A percentile compares a stretch with the other conserved stretches of the same genome.
Evolutionary conservation across 495 filamentous ascomycete genomes (phyloP).

Genomic region (Xylaria curta): DNA sequence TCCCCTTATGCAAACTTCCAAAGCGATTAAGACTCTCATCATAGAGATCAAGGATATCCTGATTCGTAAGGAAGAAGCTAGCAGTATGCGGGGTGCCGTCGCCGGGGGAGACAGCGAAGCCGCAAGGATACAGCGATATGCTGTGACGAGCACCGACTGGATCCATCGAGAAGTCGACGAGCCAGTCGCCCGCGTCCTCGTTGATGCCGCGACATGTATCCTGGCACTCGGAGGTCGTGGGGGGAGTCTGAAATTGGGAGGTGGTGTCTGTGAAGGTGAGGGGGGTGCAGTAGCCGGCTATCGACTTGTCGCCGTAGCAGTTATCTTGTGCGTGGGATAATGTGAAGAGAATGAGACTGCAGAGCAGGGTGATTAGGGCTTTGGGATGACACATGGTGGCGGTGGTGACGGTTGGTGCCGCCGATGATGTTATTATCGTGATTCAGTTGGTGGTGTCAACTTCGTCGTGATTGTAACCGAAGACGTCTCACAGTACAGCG

Average conservation of each 20-base stretch:
- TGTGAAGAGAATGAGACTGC: slow-evolving; percentile 21
- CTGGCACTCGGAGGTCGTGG: slow-evolving; percentile 27
- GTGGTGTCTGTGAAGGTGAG: slow-evolving; percentile 35
- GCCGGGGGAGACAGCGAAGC: slow-evolving; percentile 30
- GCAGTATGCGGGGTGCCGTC: slow-evolving; percentile 19
- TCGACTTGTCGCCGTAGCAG: slow-evolving; percentile 30
- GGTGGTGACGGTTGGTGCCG: not conserved
- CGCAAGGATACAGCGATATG: slow-evolving; percentile 17
- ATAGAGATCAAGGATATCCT: slow-evolving; percentile 35
- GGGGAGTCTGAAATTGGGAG: not conserved
- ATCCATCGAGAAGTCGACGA: slow-evolving; percentile 31
- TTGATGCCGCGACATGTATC: slow-evolving; percentile 30
- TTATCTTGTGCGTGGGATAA: slow-evolving; percentile 10
- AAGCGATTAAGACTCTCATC: slow-evolving; percentile 29
- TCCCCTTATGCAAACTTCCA: slow-evolving; percentile 25
- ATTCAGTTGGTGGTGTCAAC: not conserved
- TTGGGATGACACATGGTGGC: not conserved
- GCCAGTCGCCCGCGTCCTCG: slow-evolving; percentile 32
- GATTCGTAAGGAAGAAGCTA: slow-evolving; percentile 29
- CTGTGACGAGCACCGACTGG: slow-evolving; percentile 29
- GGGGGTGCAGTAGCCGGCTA: slow-evolving; percentile 31
- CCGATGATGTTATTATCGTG: not conserved
- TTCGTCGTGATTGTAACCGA: not conserved
- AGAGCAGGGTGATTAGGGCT: slow-evolving; percentile 17
- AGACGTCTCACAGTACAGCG: not conserved